Evolutionary conservation across 1,139 yeast species (phyloP).

Genomic region (Debaryomycetaceae sp.): DNA sequence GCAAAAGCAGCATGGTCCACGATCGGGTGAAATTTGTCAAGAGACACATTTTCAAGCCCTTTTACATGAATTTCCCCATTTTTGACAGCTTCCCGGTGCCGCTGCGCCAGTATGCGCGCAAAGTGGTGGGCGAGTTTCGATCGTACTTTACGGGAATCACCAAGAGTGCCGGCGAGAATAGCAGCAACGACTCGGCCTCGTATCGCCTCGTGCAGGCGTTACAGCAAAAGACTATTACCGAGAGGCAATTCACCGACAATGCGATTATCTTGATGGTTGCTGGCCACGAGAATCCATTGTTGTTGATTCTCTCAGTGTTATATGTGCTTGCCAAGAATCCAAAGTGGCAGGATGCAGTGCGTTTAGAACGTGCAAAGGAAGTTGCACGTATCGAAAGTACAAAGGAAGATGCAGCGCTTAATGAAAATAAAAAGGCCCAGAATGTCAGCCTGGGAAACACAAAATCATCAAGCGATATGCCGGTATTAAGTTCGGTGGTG

Average conservation of each 20-base stretch:
- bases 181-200: conserved; percentile 12
- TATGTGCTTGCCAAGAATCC: conserved; percentile 35
- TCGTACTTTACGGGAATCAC: conserved; percentile 8
- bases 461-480: conserved; percentile 1
- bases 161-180: neutral
- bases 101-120: conserved; percentile 32
- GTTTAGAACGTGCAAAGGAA: conserved; percentile 19
- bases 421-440: conserved; percentile 3
- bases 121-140: conserved; percentile 34
- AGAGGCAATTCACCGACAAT: conserved; percentile 43
- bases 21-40: conserved; percentile 33
- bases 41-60: conserved; percentile 44
- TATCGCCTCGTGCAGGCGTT: conserved; percentile 27
- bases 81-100: conserved; percentile 43
- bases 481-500: conserved; percentile 20
- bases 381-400: no score
- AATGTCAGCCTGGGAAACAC: no score
- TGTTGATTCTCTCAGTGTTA: conserved; percentile 37
- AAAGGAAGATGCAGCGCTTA: no score
- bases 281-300: conserved; percentile 56
- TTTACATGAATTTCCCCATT: conserved; percentile 44
- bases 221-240: conserved; percentile 22
- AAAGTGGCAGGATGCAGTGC: conserved; percentile 22
- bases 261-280: conserved; percentile 48
- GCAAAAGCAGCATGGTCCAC: conserved; percentile 23